Base-by-base conservation (phyloP, 169 alveolate genomes). In the Plasmodium ovale region DNA sequence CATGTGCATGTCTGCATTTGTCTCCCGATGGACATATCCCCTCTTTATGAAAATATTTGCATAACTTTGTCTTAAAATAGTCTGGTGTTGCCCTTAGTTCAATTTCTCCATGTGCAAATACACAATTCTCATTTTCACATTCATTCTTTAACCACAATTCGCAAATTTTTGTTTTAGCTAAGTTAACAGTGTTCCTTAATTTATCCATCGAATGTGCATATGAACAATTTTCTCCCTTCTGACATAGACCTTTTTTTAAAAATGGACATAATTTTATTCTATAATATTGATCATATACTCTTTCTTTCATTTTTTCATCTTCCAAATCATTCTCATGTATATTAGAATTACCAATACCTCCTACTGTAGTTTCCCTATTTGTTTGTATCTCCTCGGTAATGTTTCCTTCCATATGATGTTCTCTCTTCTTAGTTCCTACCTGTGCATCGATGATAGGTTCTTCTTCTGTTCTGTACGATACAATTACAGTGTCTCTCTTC, bases 1-100 rank as follows among this genome's bases (percentile, higher is more conserved):
- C 95, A 89, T 93, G 95, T 19, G 95, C 95, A 72, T 93, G 95
- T 33, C 95, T 74, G 49, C 95, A 93, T 60, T 87, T 88, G 5
- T 69, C 87, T 25, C 94, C 94, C 9, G 88, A 82, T 1, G 93
- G 91, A 56, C 95, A 93, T 21, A 65, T 59, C 16, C 95, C 95
- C 23, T 87, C 87, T 49, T 87, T 93, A 35, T 47, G 59, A 93
- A 93, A 93, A 87, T 90, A 94, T 67, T 93, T 93, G 39, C 95
- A 93, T 37, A 91, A 39, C n/a, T 93, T 93, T 29, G 95, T 93
- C 71, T 91, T 93, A 87, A 89, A 93, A 49, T 87, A 91, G 49
- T 94, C 95, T 10, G 92, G 88, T 2, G 95, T 73, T 27, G 94
- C 87, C 19, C 91, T 71, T 31, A 93, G 70, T 74, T 93, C 95